Evolutionary conservation across 108 stramenopile species (phyloP).

Genomic region (Pseudonitzschia pungens): DNA sequence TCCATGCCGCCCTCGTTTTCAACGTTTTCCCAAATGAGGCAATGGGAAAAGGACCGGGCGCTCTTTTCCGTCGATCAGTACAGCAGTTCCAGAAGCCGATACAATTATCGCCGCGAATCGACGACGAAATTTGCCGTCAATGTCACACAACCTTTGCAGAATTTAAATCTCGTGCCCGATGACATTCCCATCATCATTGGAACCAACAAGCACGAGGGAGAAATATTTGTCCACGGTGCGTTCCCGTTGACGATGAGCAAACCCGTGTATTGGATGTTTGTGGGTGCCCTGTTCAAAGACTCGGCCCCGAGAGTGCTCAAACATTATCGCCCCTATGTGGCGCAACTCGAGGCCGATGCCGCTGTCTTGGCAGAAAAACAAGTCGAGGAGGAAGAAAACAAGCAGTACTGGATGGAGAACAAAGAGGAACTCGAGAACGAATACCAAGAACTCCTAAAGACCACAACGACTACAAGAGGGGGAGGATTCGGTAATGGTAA

Average conservation of each 20-base stretch:
- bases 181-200: conserved; percentile 78
- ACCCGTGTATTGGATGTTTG: conserved; percentile 82
- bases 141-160: conserved; percentile 68
- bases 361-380: conserved; percentile 46
- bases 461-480: conserved; percentile 12
- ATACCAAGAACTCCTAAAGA: conserved; percentile 38
- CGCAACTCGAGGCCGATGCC: conserved; percentile 57
- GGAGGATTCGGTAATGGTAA: background rate
- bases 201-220: conserved; percentile 75
- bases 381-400: conserved; percentile 56
- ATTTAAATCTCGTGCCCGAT: conserved; percentile 52
- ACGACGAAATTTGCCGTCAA: conserved; percentile 53
- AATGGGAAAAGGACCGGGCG: conserved; percentile 13
- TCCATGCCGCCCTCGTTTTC: background rate
- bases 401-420: conserved; percentile 54
- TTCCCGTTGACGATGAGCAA: conserved; percentile 83
- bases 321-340: conserved; percentile 59
- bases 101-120: conserved; percentile 21
- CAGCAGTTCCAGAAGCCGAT: conserved; percentile 24
- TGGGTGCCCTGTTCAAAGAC: conserved; percentile 74
- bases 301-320: conserved; percentile 57
- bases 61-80: conserved; percentile 31
- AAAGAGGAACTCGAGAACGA: conserved; percentile 52
- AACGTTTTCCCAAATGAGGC: background rate
- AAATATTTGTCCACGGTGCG: conserved; percentile 83